A percentile compares a stretch with the other conserved stretches of the same genome.
phyloP scores from a whole-genome alignment of 2,329 filamentous ascomycete genomes.

The Harringtonia aguacate region DNA sequence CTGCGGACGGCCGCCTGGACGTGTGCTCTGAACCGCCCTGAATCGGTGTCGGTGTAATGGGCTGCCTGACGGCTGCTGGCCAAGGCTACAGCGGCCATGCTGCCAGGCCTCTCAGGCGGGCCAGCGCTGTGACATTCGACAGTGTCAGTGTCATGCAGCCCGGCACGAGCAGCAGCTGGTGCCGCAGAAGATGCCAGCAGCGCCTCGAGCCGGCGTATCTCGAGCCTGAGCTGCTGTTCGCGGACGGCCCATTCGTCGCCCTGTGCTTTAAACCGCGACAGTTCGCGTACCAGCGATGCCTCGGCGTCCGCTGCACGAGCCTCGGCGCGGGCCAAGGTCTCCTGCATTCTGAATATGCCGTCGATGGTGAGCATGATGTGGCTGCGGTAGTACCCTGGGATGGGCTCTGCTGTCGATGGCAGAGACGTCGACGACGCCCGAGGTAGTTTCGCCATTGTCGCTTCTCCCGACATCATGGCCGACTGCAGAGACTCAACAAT shows the following conservation, averaged over 20 bases:
- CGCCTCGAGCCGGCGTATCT: slow-evolving; percentile 29
- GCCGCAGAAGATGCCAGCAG: slow-evolving; percentile 16
- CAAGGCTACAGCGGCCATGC: no score
- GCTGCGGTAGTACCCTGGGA: slow-evolving; percentile 30
- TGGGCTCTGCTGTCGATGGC: slow-evolving; percentile 13
- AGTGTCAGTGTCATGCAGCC: no score
- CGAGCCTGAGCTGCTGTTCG: slow-evolving; percentile 24
- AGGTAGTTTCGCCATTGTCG: neutral
- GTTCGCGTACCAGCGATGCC: slow-evolving; percentile 18
- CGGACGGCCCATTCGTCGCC: slow-evolving; percentile 26
- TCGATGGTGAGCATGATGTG: slow-evolving; percentile 28
- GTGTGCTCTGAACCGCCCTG: no score
- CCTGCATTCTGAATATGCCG: slow-evolving; percentile 20
- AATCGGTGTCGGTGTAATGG: no score
- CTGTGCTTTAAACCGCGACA: slow-evolving; percentile 24
- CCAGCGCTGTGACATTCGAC: no score
- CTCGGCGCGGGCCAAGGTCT: slow-evolving; percentile 14
- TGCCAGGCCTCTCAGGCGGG: no score
- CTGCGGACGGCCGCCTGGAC: no score
- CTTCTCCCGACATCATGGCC: slow-evolving; percentile 26
- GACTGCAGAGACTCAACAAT: slow-evolving; percentile 33
- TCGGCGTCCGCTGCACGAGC: slow-evolving; percentile 17
- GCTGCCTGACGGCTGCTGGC: no score
- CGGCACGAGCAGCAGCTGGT: neutral
- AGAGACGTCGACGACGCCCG: neutral